Base-by-base conservation (phyloP, 495 filamentous ascomycete genomes). In the Aspergillus indologenus region DNA sequence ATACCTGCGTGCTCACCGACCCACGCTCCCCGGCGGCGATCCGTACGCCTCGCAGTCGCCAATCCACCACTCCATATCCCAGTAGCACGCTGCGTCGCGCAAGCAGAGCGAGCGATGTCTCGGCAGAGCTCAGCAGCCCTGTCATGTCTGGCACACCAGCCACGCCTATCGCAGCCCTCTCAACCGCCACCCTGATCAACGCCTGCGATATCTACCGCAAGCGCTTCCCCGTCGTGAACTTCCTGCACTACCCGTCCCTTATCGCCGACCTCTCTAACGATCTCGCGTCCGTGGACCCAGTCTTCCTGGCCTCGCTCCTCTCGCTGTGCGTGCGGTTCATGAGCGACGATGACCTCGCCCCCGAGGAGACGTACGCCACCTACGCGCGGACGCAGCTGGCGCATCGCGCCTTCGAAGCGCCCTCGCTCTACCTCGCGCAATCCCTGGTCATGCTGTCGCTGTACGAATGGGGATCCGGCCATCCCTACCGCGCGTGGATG, bases 401-500 rank as follows among this genome's bases (percentile, higher is more conserved):
- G 1, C 69, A 66, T 9, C 67, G 73, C 7, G 71, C 68, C n/a
- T 70, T 78, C 56, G 75, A 78, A 24, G 64, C 69, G 0, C 75
- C 75, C 0, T 78, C 75, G 1, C 65, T 78, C 5, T 70, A 69
- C 29, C 69, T 78, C 34, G 75, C 75, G 3, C 75, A 78, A 47
- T 76, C 75, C 0, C 58, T 75, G 6, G 75, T 76, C 3, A 78
- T 78, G 67, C 65, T 78, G 15, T 67, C 71, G 1, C 67, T 78
- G 21, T 78, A 78, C 54, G 75, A 78, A 60, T 78, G 75, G 75
- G 75, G 75, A 0, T 71, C 72, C 4, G 72, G 75, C 2, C 68
- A 68, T n/a, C 72, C 75, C 2, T 78, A 78, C 54, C 72, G 74
- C 49, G 74, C 75, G 2, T 78, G 75, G 75, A 78, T 78, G 75